Evolutionary conservation across 768 basidiomycete species (phyloP).

Genomic region (Paxillus ammoniavirescens): DNA sequence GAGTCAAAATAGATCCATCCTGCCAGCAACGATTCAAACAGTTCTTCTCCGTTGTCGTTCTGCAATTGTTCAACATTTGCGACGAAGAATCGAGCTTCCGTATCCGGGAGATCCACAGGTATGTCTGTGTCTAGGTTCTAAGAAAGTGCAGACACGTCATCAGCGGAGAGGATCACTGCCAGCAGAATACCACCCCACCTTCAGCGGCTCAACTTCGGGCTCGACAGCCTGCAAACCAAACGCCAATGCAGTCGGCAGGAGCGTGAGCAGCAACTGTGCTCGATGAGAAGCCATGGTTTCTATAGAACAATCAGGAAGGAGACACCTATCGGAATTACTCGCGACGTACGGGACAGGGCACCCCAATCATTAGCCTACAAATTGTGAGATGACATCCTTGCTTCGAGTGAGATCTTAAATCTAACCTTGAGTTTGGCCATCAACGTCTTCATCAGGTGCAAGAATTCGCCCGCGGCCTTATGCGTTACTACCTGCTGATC

Average conservation of each 20-base stretch:
- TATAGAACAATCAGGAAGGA: constrained; percentile 12
- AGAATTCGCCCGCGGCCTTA: constrained; percentile 48
- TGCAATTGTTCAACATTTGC: constrained; percentile 12
- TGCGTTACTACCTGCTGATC: constrained; percentile 50
- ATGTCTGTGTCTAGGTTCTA: constrained; percentile 57
- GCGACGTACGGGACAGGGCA: constrained; percentile 51
- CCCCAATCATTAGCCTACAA: constrained; percentile 62
- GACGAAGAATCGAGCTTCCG: constrained; percentile 36
- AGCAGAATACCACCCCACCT: constrained; percentile 32
- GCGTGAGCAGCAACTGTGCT: constrained; percentile 36
- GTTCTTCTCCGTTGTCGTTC: constrained; percentile 8
- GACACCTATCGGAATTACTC: background rate
- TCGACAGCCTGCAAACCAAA: constrained; percentile 48
- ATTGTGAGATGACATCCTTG: background rate
- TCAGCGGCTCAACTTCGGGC: constrained; percentile 46
- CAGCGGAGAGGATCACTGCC: too few relatives aligned
- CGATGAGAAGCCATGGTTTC: constrained; percentile 49
- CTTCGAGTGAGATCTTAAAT: background rate
- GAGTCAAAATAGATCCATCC: constrained; percentile 31
- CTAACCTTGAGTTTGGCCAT: constrained; percentile 65
- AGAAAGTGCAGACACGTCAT: background rate
- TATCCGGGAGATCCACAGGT: constrained; percentile 37
- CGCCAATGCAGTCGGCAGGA: constrained; percentile 47
- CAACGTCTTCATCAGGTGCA: constrained; percentile 55
- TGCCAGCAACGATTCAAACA: constrained; percentile 15